Evolutionary conservation across 1,139 yeast species (phyloP).

Genomic region (Saccharomyces hybrid): DNA sequence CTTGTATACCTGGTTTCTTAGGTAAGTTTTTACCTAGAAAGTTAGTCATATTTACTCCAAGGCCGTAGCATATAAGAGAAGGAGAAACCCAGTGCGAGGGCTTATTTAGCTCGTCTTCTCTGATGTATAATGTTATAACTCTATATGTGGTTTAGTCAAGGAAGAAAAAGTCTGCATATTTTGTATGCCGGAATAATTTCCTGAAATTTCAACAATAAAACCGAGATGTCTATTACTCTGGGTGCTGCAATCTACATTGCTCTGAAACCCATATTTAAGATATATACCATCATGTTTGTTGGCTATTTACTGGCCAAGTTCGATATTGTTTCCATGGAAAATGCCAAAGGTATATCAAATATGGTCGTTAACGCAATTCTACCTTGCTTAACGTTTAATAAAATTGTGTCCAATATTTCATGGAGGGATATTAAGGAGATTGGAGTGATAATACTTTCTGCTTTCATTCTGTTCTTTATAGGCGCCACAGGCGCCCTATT

Average conservation of each 20-base stretch:
- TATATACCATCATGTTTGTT: constrained; percentile 62
- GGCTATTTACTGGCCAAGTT: constrained; percentile 63
- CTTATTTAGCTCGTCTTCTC: no score
- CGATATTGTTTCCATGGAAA: constrained; percentile 64
- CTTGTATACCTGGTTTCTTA: no score
- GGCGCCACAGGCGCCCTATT: constrained; percentile 38
- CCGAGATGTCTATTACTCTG: constrained; percentile 33
- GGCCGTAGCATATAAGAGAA: neutral
- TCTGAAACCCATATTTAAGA: constrained; percentile 81
- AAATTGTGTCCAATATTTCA: constrained; percentile 61
- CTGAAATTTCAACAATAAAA: neutral
- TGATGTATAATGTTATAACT: no score
- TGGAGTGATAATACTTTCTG: constrained; percentile 64
- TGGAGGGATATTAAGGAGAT: constrained; percentile 66
- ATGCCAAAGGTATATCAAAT: constrained; percentile 66
- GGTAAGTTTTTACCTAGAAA: no score
- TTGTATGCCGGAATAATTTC: neutral
- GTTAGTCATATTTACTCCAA: neutral
- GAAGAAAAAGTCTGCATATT: neutral
- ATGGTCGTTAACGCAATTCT: constrained; percentile 62
- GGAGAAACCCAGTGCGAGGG: neutral
- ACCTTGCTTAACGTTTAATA: constrained; percentile 75
- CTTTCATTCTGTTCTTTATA: constrained; percentile 51
- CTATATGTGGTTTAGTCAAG: no score
- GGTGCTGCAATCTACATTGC: constrained; percentile 74